These are phyloP conservation scores for Coffea eugenioides DNA, from an alignment of 257 asterid species.

Conservation along the genomic window DNA sequence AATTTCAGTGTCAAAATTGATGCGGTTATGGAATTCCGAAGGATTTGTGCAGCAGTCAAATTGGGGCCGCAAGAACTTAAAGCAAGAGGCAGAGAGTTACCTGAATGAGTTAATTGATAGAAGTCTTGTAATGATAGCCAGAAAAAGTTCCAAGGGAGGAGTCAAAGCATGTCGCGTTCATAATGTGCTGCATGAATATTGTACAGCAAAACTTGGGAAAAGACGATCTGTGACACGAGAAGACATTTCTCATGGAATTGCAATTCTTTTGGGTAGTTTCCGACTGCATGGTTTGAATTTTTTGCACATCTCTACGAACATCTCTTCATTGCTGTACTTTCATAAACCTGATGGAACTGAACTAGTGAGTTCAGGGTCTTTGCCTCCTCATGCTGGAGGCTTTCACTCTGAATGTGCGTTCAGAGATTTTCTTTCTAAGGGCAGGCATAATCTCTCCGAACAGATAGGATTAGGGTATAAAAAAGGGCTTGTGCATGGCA, in stretches of 20 bases:
- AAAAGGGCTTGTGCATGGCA: neutral
- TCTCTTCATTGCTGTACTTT: neutral
- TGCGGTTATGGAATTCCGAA: constrained; percentile 17
- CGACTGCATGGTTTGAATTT: neutral
- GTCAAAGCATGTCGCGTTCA: constrained; percentile 24
- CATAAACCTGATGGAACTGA: neutral
- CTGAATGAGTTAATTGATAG: constrained; percentile 18
- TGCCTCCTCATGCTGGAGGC: neutral
- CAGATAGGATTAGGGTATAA: too few species aligned
- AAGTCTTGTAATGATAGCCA: constrained; percentile 8
- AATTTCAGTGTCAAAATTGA: neutral
- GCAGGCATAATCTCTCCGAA: neutral
- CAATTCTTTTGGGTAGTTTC: neutral
- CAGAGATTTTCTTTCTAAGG: neutral
- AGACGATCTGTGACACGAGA: neutral
- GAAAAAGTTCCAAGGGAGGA: constrained; percentile 13
- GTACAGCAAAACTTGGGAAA: constrained; percentile 8
- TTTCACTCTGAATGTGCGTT: neutral
- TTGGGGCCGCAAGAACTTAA: neutral
- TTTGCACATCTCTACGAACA: neutral
- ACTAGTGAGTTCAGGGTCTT: neutral
- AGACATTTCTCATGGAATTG: neutral
- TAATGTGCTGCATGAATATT: constrained; percentile 11
- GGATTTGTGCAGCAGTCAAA: constrained; percentile 5
- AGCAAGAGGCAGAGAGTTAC: constrained; percentile 12